Evolutionary conservation across 768 basidiomycete species (phyloP), one percentile per base, ranked within the genome.

Genomic region (Termitomyces sp.): DNA sequence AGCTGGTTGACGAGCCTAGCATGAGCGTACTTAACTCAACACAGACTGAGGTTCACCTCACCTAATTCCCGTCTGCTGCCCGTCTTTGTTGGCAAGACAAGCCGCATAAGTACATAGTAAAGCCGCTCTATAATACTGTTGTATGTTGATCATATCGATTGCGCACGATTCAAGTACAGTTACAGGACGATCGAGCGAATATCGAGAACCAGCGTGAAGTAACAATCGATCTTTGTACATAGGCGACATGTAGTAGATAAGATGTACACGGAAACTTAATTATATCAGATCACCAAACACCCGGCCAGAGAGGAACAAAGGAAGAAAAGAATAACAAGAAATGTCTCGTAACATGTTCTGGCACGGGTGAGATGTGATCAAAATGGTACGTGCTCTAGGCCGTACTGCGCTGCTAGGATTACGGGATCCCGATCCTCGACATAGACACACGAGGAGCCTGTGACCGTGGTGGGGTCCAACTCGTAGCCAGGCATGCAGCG

Each of bases 401-500:
- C 74, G 50, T 70, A 74, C 57, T 73, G 71, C 9, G 68, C 67
- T 18, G 71, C 70, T 28, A 71, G 65, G 7, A 71, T 28, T 16
- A 60, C 45, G 28, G 69, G 67, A 48, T 69, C 69, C 12, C 62
- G 60, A 36, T 70, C 69, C 48, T 73, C 71, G 3, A 62, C 36
- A 56, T 70, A 70, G 32, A 66, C 22, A 60, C 76, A 78, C 5
- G 69, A 71, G 8, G 68, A 58, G 9, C 67, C 68, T 18, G 60
- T 20, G n/a, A 4, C 42, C 7, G 40, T 49, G 9, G 40, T 49
- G 9, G 18, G 39, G 54, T 62, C 64, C 13, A 73, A 58, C 15
- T 68, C 64, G 64, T 76, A 82, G 13, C 83, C 82, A 1, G 73
- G 68, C 65, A 75, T 73, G 75, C 83, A 85, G 39, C 77, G 77